phyloP scores from a whole-genome alignment of 768 basidiomycete species.

The Boletus sp. region DNA sequence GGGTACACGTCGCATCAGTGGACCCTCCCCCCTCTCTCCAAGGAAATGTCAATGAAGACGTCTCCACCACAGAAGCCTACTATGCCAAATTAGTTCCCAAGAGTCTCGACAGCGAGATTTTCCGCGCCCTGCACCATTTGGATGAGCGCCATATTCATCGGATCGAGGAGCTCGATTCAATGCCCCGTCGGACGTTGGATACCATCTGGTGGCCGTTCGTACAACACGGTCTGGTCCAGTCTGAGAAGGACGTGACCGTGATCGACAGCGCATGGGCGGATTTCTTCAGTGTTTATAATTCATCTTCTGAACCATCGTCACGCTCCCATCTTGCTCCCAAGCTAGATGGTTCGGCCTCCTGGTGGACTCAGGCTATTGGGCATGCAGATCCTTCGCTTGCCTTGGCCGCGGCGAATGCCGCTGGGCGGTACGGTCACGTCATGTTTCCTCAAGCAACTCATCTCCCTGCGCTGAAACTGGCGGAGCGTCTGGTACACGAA shows the following conservation, averaged over 20 bases:
- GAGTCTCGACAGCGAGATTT: slow-evolving; percentile 38
- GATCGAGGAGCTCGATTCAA: slow-evolving; percentile 69
- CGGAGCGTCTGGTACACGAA: slow-evolving; percentile 68
- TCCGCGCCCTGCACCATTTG: slow-evolving; percentile 53
- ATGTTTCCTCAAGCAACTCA: slow-evolving; percentile 92
- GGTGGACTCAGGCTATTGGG: slow-evolving; percentile 96
- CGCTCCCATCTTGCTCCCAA: slow-evolving; percentile 53
- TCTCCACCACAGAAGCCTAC: slow-evolving; percentile 61
- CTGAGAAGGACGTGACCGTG: slow-evolving; percentile 74
- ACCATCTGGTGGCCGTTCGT: slow-evolving; percentile 98
- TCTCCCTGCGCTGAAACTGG: slow-evolving; percentile 78
- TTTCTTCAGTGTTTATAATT: slow-evolving; percentile 73
- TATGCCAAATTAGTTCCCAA: slow-evolving; percentile 52
- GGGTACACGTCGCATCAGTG: slow-evolving; percentile 52
- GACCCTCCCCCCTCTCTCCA: slow-evolving; percentile 56
- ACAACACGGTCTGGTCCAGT: slow-evolving; percentile 75
- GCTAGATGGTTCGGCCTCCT: slow-evolving; percentile 92
- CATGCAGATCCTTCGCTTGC: slow-evolving; percentile 77
- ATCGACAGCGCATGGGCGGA: slow-evolving; percentile 90
- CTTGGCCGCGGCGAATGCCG: slow-evolving; percentile 83
- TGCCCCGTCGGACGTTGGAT: slow-evolving; percentile 75
- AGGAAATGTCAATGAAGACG: slow-evolving; percentile 45
- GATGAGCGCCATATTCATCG: slow-evolving; percentile 63
- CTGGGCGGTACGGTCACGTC: slow-evolving; percentile 95
- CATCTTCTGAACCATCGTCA: slow-evolving; percentile 20